phyloP scores from a whole-genome alignment of 1,284 basidiomycete genomes.

The Leccinum pachyderme region DNA sequence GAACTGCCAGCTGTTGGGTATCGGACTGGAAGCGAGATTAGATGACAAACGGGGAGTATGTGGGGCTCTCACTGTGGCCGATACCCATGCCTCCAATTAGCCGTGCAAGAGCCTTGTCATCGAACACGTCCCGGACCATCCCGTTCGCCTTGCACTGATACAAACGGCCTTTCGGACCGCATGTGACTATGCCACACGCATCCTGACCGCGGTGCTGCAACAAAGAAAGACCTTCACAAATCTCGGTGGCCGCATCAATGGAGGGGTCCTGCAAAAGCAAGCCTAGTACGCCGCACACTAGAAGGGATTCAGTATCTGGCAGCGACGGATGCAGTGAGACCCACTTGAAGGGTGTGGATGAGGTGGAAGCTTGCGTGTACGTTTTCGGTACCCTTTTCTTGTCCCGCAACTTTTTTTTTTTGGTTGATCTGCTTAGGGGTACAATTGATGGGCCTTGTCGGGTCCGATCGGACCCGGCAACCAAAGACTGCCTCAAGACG shows the following conservation, averaged over 20 bases:
- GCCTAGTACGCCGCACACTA: constrained; percentile 89
- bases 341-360: constrained; percentile 18
- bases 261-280: constrained; percentile 77
- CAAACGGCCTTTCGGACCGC: constrained; percentile 92
- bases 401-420: constrained; percentile 9
- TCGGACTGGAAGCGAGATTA: constrained; percentile 59
- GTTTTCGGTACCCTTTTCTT: neutral
- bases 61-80: constrained; percentile 75
- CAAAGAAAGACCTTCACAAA: constrained; percentile 87
- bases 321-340: constrained; percentile 8
- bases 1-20: constrained; percentile 99
- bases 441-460: neutral
- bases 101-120: constrained; percentile 72
- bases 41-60: neutral
- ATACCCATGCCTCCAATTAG: constrained; percentile 96
- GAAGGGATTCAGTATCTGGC: constrained; percentile 2
- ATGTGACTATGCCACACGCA: constrained; percentile 97
- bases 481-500: neutral
- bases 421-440: neutral
- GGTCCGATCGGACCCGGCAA: constrained; percentile 6
- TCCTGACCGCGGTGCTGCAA: constrained; percentile 97
- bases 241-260: constrained; percentile 79
- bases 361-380: neutral
- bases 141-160: constrained; percentile 99
- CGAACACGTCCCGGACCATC: constrained; percentile 99